Base-by-base conservation (phyloP, 2,329 filamentous ascomycete species). In the Xylariaceae sp. region DNA sequence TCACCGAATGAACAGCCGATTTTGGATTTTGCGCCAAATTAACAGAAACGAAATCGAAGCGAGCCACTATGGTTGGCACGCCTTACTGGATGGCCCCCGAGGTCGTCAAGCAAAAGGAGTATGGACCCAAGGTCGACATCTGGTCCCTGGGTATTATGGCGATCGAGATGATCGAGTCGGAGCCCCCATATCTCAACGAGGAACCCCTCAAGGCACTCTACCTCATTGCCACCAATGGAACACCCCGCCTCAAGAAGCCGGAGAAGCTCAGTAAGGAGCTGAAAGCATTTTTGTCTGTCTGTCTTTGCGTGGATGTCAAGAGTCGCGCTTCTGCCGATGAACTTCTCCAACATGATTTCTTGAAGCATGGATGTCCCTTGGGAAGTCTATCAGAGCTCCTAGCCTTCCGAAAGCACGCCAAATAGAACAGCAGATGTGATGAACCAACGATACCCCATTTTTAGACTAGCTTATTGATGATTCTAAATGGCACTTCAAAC, bases 41-140 rank as follows among this genome's bases (percentile, higher is more conserved):
- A 56, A 97, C 93, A 34, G 94, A 97, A 69, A 87, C 91, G 59
- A 96, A 96, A 75, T 94, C 84, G 63, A 97, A 99, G 80, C 92
- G 94, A 71, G 92, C 93, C 41, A 99, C 94, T 53, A 97, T 99
- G 94, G 94, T 99, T 50, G 94, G 94, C 59, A 99, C 94, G 33
- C 94, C 94, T 14, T 99, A 97, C 79, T 99, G 94, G 94, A 99
- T 99, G 94, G 94, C 94, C 9, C 94, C 94, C 36, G 94, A 99
- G 73, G 94, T 99, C 42, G 94, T 99, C 69, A 97, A 97, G 77
- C 94, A 97, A 71, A 97, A 97, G 77, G 93, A 97, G 72, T 99
- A 99, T 66, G 94, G 93, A 38, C 89, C 89, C 67, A 97, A 97
- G 79, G 94, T 97, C 57, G 94, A 99, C 68, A 96, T 97, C 68